phyloP scores from a whole-genome alignment of 2,329 filamentous ascomycete species.

The Phialemoniopsis sp. region DNA sequence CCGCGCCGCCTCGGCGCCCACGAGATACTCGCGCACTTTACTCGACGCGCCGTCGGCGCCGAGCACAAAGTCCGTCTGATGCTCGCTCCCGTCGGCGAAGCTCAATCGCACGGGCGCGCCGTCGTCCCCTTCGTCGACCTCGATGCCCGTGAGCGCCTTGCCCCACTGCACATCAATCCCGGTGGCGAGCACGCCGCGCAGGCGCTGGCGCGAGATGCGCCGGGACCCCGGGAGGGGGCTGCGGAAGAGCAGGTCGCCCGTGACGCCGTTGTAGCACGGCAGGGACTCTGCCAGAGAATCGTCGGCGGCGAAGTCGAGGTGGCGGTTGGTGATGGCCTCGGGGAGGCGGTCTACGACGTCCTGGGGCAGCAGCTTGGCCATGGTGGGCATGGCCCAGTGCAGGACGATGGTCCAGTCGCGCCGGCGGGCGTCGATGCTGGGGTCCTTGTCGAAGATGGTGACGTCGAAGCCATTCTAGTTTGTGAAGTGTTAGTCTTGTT shows the following conservation, averaged over 20 bases:
- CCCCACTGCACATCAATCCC: constrained; percentile 26
- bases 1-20: constrained; percentile 17
- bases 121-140: not conserved
- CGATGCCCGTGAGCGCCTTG: constrained; percentile 11
- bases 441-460: constrained; percentile 24
- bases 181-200: constrained; percentile 23
- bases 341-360: constrained; percentile 20
- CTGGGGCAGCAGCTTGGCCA: constrained; percentile 26
- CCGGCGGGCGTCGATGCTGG: constrained; percentile 17
- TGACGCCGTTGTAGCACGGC: constrained; percentile 25
- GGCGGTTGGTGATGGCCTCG: constrained; percentile 26
- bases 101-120: constrained; percentile 11
- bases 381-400: constrained; percentile 31
- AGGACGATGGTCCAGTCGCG: constrained; percentile 35
- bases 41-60: constrained; percentile 25
- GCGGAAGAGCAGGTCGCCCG: constrained; percentile 27
- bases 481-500: not conserved
- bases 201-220: constrained; percentile 25
- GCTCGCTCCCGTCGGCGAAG: constrained; percentile 18
- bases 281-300: constrained; percentile 22
- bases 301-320: constrained; percentile 21
- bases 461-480: constrained; percentile 25
- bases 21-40: constrained; percentile 21
- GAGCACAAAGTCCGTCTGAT: constrained; percentile 20
- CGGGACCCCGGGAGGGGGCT: constrained; percentile 24